These are phyloP conservation scores for Huntiella moniliformis DNA, from an alignment of 2,329 filamentous ascomycete species.

Conservation along the genomic window DNA sequence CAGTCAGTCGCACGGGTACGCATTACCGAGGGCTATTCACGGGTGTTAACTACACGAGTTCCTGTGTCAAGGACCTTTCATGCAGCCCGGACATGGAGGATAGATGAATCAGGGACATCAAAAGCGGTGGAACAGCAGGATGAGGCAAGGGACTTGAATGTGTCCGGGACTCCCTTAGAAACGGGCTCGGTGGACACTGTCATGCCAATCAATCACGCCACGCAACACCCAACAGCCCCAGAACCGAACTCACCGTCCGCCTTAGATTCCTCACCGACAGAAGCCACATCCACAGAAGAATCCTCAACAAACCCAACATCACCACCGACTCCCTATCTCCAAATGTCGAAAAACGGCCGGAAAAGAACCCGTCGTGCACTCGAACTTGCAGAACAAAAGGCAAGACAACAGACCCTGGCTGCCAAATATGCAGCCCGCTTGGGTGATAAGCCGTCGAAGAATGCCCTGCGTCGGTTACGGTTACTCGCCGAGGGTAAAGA, in stretches of 20 bases:
- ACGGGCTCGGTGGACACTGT: neutral
- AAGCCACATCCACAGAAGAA: neutral
- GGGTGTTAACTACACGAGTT: neutral
- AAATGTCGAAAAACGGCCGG: neutral
- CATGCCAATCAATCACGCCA: no score
- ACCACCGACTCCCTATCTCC: neutral
- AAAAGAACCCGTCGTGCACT: neutral
- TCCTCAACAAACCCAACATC: neutral
- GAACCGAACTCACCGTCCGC: neutral
- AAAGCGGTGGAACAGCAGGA: neutral
- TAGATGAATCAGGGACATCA: neutral
- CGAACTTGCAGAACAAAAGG: neutral
- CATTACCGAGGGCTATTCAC: neutral
- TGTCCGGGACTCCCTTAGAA: neutral
- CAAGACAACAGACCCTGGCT: no score
- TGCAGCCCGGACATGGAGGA: neutral
- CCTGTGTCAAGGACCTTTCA: conserved; percentile 3
- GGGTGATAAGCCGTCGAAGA: no score
- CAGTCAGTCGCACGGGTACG: conserved; percentile 2
- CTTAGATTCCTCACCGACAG: neutral
- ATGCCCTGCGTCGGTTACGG: no score
- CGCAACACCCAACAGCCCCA: neutral
- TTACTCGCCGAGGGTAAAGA: no score
- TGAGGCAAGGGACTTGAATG: neutral
- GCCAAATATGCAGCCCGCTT: no score